phyloP scores from a whole-genome alignment of 768 basidiomycete species.

The Hemileccinum impolitum region DNA sequence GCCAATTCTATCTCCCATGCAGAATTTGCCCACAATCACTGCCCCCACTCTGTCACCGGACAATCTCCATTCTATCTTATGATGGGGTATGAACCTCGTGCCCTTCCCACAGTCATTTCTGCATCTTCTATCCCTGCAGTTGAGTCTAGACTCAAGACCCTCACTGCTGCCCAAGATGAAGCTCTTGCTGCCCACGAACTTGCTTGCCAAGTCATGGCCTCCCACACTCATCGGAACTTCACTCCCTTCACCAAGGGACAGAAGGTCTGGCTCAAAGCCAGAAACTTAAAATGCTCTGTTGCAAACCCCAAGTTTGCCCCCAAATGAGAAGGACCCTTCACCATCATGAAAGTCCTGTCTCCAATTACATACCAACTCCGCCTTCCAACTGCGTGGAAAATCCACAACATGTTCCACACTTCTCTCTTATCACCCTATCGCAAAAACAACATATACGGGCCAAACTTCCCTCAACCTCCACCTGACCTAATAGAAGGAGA shows the following conservation, averaged over 20 bases:
- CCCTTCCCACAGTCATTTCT: background rate
- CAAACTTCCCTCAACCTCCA: background rate
- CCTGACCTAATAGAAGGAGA: background rate
- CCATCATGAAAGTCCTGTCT: background rate
- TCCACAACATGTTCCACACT: background rate
- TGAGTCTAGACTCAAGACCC: background rate
- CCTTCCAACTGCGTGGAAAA: background rate
- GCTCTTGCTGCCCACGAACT: background rate
- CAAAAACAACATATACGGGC: background rate
- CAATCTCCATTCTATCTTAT: too few species aligned
- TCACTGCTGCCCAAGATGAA: background rate
- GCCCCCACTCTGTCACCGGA: background rate
- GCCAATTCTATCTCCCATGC: background rate
- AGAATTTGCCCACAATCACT: slow-evolving; percentile 1
- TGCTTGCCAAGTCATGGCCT: background rate
- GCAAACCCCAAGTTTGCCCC: background rate
- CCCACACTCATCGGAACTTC: background rate
- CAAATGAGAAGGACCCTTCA: background rate
- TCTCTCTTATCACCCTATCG: background rate
- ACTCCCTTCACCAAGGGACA: background rate
- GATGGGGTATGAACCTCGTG: background rate
- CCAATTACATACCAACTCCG: background rate
- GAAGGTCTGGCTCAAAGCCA: slow-evolving; percentile 1
- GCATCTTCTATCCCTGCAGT: background rate
- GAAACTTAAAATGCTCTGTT: background rate